Conservation (phyloP, 2,329 filamentous ascomycete species). For the Myriosclerotinia duriaeana region DNA sequence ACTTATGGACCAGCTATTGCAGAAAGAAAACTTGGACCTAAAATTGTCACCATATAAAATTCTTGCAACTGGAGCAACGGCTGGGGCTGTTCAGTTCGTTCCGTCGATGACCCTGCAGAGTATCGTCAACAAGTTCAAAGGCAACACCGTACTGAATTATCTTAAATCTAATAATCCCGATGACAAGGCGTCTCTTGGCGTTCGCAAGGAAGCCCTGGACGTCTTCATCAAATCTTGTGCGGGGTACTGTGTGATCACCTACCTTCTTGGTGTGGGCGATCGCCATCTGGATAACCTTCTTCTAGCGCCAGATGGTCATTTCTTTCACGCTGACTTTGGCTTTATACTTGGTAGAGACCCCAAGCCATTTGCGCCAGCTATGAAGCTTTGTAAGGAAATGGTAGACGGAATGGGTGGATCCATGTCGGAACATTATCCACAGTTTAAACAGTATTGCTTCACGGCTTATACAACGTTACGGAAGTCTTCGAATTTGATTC, state of each 20-base stretch:
- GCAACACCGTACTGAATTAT: constrained; percentile 73
- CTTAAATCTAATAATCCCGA: constrained; percentile 89
- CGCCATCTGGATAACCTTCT: constrained; percentile 94
- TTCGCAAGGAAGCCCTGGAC: constrained; percentile 90
- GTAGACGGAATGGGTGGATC: constrained; percentile 96
- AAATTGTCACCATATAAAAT: constrained; percentile 96
- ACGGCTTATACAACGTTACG: constrained; percentile 88
- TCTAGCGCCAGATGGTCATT: constrained; percentile 83
- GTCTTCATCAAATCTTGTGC: constrained; percentile 95
- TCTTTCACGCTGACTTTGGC: constrained; percentile 98
- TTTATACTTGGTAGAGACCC: constrained; percentile 97
- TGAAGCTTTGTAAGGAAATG: constrained; percentile 98
- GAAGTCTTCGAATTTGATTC: constrained; percentile 84
- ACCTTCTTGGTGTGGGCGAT: constrained; percentile 93
- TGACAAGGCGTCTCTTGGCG: constrained; percentile 73
- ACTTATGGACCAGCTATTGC: constrained; percentile 92
- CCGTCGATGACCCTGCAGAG: constrained; percentile 80
- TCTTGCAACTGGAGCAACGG: constrained; percentile 83
- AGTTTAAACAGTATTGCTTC: constrained; percentile 95
- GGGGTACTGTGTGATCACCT: constrained; percentile 97
- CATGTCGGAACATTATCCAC: constrained; percentile 74
- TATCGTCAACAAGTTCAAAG: constrained; percentile 79
- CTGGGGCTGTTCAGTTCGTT: constrained; percentile 91
- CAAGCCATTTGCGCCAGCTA: constrained; percentile 93
- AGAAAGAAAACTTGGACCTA: constrained; percentile 93